phyloP scores from a whole-genome alignment of 2,329 filamentous ascomycete species.

The Aspergillus latus region DNA sequence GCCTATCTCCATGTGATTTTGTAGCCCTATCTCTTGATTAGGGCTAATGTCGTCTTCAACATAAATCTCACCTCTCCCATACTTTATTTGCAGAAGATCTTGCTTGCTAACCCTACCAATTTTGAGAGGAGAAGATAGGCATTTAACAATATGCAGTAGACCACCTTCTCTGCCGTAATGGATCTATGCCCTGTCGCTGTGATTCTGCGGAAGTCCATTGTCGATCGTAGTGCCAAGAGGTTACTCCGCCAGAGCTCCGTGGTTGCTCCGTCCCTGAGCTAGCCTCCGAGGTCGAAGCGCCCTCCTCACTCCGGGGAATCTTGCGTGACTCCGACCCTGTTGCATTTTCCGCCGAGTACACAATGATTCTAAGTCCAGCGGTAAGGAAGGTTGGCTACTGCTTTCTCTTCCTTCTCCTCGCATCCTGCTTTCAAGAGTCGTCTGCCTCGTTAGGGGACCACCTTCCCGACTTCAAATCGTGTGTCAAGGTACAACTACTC shows the following conservation, averaged over 20 bases:
- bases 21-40: conserved; percentile 23
- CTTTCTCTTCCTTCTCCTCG: conserved; percentile 34
- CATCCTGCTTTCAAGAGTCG: conserved; percentile 38
- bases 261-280: conserved; percentile 1
- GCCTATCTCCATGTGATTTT: conserved; percentile 25
- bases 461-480: conserved; percentile 82
- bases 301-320: not conserved
- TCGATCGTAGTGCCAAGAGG: conserved; percentile 6
- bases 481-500: conserved; percentile 66
- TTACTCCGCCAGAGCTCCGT: conserved; percentile 18
- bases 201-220: not conserved
- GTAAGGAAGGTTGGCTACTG: conserved; percentile 24
- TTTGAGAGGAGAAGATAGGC: not conserved
- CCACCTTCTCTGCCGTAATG: too few species aligned
- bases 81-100: conserved; percentile 13
- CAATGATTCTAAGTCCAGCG: conserved; percentile 28
- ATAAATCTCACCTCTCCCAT: not conserved
- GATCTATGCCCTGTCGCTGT: too few species aligned
- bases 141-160: too few species aligned
- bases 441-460: conserved; percentile 79
- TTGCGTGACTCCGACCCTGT: not conserved
- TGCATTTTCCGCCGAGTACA: conserved; percentile 18
- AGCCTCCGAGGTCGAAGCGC: not conserved
- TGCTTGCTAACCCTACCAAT: not conserved
- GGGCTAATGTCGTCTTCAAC: conserved; percentile 20